Conservation (phyloP, 2,329 filamentous ascomycete genomes). For the Xylaria sp. region DNA sequence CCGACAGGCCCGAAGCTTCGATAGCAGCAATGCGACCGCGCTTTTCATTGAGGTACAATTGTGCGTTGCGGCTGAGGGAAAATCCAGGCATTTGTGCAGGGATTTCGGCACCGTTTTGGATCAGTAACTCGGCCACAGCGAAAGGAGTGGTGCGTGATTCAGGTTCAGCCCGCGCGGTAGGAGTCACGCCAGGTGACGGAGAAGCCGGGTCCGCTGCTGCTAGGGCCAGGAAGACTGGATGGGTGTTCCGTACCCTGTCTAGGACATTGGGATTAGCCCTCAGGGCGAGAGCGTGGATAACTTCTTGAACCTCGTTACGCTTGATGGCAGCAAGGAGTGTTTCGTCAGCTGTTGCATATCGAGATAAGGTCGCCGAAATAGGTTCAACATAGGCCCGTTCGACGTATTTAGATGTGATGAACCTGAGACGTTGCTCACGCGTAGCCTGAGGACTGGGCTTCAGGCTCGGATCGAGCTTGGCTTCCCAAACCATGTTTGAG, state of each 20-base stretch:
- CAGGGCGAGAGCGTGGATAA: conserved; percentile 89
- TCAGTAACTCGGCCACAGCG: conserved; percentile 86
- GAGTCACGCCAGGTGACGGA: conserved; percentile 65
- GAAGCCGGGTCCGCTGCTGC: conserved; percentile 91
- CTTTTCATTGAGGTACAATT: conserved; percentile 86
- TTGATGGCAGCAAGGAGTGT: conserved; percentile 92
- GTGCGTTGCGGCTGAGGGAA: conserved; percentile 82
- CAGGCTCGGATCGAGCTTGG: conserved; percentile 75
- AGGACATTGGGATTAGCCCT: conserved; percentile 86
- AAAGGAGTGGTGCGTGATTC: conserved; percentile 74
- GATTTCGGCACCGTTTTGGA: conserved; percentile 94
- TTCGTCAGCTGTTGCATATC: conserved; percentile 84
- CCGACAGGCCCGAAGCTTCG: conserved; percentile 56
- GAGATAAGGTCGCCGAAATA: conserved; percentile 78
- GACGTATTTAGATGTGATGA: conserved; percentile 95
- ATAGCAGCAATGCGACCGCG: conserved; percentile 60
- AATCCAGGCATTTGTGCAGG: conserved; percentile 81
- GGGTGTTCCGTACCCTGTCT: conserved; percentile 88
- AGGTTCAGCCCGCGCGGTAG: conserved; percentile 54
- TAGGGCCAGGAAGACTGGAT: conserved; percentile 89
- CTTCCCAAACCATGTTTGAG: conserved; percentile 97
- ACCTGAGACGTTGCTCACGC: conserved; percentile 89
- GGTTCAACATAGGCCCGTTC: conserved; percentile 84
- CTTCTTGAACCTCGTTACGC: conserved; percentile 93
- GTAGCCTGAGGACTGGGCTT: conserved; percentile 84